These are phyloP conservation scores for Venturia effusa DNA, from an alignment of 2,329 filamentous ascomycete genomes.

Conservation along the genomic window DNA sequence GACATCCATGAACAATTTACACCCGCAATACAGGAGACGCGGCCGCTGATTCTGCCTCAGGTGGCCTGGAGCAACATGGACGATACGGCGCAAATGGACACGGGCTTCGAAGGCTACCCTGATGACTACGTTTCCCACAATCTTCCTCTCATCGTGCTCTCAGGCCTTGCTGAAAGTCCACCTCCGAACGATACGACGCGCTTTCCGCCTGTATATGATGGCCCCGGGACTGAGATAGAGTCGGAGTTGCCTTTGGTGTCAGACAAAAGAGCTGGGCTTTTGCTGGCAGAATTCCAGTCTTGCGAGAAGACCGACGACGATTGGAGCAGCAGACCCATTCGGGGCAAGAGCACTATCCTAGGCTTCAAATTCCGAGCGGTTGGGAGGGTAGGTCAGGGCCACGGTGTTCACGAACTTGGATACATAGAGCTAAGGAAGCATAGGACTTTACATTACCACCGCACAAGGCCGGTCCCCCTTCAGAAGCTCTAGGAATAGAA, in stretches of 20 bases:
- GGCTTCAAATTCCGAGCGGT: constrained; percentile 61
- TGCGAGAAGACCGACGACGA: constrained; percentile 54
- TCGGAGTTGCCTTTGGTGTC: constrained; percentile 62
- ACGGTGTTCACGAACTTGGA: constrained; percentile 8
- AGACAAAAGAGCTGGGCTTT: constrained; percentile 50
- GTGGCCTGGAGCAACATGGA: neutral
- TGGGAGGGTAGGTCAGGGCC: constrained; percentile 61
- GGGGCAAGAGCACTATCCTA: constrained; percentile 33
- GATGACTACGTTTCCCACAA: constrained; percentile 75
- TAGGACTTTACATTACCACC: constrained; percentile 48
- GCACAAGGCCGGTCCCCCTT: constrained; percentile 50
- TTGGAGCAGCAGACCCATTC: constrained; percentile 51
- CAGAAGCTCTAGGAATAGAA: constrained; percentile 19
- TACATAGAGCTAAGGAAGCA: constrained; percentile 14
- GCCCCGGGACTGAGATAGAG: constrained; percentile 48
- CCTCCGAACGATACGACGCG: constrained; percentile 12
- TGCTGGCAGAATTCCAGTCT: constrained; percentile 56
- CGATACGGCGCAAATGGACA: neutral
- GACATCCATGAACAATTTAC: neutral
- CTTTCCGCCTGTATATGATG: neutral
- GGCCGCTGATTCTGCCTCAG: neutral
- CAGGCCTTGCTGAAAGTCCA: constrained; percentile 50
- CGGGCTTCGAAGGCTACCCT: constrained; percentile 67
- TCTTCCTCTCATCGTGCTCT: constrained; percentile 71
- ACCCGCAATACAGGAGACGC: neutral